These are phyloP conservation scores for Aulographum hederae DNA, from an alignment of 2,329 filamentous ascomycete species.

Conservation along the genomic window DNA sequence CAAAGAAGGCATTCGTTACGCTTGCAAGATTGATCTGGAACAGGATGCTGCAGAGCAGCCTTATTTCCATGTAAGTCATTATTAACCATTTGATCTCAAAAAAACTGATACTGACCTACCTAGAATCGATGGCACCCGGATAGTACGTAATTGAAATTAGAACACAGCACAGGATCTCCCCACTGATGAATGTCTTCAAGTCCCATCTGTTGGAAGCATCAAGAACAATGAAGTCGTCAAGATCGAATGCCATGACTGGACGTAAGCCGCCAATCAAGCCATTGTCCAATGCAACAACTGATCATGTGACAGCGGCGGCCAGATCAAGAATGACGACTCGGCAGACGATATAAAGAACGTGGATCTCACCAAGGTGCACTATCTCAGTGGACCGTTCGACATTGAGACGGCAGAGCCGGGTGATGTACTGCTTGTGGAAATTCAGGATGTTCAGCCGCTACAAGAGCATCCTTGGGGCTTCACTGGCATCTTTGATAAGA, in stretches of 20 bases:
- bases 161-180: neutral
- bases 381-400: constrained; percentile 78
- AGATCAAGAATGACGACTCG: constrained; percentile 26
- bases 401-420: constrained; percentile 71
- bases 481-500: constrained; percentile 60
- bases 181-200: constrained; percentile 23
- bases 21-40: constrained; percentile 54
- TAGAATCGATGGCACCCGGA: constrained; percentile 94
- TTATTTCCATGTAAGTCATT: constrained; percentile 46
- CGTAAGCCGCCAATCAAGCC: too few relatives aligned
- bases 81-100: too few relatives aligned
- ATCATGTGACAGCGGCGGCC: neutral
- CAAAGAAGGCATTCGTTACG: constrained; percentile 42
- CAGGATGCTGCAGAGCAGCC: constrained; percentile 53
- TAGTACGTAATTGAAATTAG: constrained; percentile 30
- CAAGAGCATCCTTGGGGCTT: constrained; percentile 81
- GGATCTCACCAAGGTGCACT: constrained; percentile 71
- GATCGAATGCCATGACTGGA: constrained; percentile 78
- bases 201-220: constrained; percentile 56
- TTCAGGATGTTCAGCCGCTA: constrained; percentile 83
- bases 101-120: too few relatives aligned
- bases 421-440: constrained; percentile 72
- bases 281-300: constrained; percentile 3
- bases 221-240: constrained; percentile 76
- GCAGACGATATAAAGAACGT: constrained; percentile 79